Base-by-base conservation (phyloP, 495 filamentous ascomycete genomes). In the Penicillium egyptiacum region DNA sequence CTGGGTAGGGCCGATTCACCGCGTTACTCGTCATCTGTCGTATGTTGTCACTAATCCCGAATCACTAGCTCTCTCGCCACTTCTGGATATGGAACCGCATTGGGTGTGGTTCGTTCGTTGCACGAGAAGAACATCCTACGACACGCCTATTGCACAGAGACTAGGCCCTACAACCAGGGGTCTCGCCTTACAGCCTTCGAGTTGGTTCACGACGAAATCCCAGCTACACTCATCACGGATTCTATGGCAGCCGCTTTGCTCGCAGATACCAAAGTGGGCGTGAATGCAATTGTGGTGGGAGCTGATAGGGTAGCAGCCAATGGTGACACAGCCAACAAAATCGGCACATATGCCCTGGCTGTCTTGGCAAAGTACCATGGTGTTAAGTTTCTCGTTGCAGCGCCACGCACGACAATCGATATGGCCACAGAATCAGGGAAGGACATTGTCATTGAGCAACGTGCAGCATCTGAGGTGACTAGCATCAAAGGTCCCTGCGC, bases 301-400 rank as follows among this genome's bases (percentile, higher is more conserved):
- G 94, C 94, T 19, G 94, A 98, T 70, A 85, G 94, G 48, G 95
- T 98, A 10, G 94, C 92, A 39, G 88, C 90, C 28, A 98, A 98
- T 67, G 94, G 94, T 33, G 94, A 98, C 74, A 98, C 94, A 2
- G 94, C 94, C 43, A 98, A 98, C 72, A 98, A 98, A 76, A 95
- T 98, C 55, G 94, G 94, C 28, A 98, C 94, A n/a, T 98, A 98
- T 69, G 74, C 81, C 39, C 81, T 98, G 28, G 92, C 94, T 11
- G 88, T 96, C 4, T 79, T 94, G 26, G 94, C 94, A 22, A 86
- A 81, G 57, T 76, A 90, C 64, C 95, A 98, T 68, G 88, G 86
- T 17, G 81, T 97, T 48, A 97, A 94, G 68, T 98, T 98, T 68
- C 79, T 98, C 26, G 92, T 98, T 9, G 94, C 95, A 5, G 94